phyloP scores from a whole-genome alignment of 257 asterid genomes.

The Nicotiana paniculata region DNA sequence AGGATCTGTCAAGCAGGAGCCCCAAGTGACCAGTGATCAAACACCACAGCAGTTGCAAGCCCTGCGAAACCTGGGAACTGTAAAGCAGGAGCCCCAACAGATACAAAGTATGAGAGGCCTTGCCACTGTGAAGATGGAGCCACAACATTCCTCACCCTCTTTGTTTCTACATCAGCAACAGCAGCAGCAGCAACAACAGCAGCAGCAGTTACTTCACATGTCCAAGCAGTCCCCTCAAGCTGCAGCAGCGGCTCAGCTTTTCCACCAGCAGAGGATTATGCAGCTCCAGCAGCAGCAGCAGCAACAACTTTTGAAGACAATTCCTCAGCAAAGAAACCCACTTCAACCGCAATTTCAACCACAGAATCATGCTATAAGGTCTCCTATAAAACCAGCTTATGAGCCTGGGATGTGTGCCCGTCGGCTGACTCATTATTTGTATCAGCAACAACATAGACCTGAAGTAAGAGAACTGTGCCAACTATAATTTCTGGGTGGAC shows the following conservation, averaged over 20 bases:
- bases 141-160: slow-evolving; percentile 69
- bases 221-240: slow-evolving; percentile 61
- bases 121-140: slow-evolving; percentile 69
- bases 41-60: slow-evolving; percentile 57
- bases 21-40: slow-evolving; percentile 55
- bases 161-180: slow-evolving; percentile 66
- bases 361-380: slow-evolving; percentile 53
- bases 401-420: slow-evolving; percentile 99
- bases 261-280: slow-evolving; percentile 75
- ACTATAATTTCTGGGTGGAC: neutral
- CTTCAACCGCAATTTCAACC: slow-evolving; percentile 55
- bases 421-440: slow-evolving; percentile 88
- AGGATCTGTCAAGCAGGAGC: slow-evolving; percentile 67
- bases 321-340: slow-evolving; percentile 80
- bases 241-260: slow-evolving; percentile 70
- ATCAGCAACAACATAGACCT: slow-evolving; percentile 96
- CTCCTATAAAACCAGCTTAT: slow-evolving; percentile 66
- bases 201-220: slow-evolving; percentile 42
- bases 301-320: slow-evolving; percentile 63
- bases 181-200: slow-evolving; percentile 41
- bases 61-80: slow-evolving; percentile 47
- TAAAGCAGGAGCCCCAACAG: slow-evolving; percentile 73
- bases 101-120: slow-evolving; percentile 51
- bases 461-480: slow-evolving; percentile 41
- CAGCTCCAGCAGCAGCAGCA: slow-evolving; percentile 78